Percentiles rank a stretch among this genome's conserved stretches.
phyloP scores from a whole-genome alignment of 2,329 filamentous ascomycete species.

The Thyridium curvatum region DNA sequence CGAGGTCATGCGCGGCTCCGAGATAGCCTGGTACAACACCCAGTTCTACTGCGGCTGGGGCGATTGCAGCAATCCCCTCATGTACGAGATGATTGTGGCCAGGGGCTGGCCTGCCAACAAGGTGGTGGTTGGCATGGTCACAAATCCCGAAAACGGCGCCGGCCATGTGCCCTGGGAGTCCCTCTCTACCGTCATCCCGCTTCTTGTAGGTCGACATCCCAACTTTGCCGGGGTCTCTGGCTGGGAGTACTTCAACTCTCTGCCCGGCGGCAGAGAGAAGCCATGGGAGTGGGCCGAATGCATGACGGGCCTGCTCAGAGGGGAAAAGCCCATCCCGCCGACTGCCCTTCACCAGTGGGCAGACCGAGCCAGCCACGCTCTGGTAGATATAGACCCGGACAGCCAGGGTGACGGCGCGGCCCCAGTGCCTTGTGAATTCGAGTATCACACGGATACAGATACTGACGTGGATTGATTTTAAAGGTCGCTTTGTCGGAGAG shows the following conservation, averaged over 20 bases:
- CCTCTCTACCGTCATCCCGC: conserved; percentile 49
- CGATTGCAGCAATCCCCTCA: conserved; percentile 45
- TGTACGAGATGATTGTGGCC: conserved; percentile 38
- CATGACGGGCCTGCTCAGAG: conserved; percentile 41
- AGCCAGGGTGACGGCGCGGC: conserved; percentile 9
- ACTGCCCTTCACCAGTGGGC: too few species aligned
- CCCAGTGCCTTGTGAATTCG: conserved; percentile 19
- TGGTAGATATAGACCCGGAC: conserved; percentile 16
- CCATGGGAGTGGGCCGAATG: conserved; percentile 70
- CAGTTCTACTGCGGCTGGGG: conserved; percentile 87
- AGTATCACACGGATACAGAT: conserved; percentile 19
- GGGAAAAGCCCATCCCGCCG: too few species aligned
- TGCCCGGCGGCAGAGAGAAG: conserved; percentile 49
- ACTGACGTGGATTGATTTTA: too few species aligned
- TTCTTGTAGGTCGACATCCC: conserved; percentile 51
- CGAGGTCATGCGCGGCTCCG: conserved; percentile 54
- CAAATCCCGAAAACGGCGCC: conserved; percentile 64
- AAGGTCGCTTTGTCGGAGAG: too few species aligned
- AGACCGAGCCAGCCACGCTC: neutral
- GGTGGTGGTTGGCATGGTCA: conserved; percentile 69
- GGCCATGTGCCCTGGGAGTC: conserved; percentile 56
- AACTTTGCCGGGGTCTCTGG: conserved; percentile 76
- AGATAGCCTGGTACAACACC: conserved; percentile 74
- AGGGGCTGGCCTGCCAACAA: conserved; percentile 52
- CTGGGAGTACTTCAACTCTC: conserved; percentile 79